Conservation (phyloP, 73 alveolate species). For the Breviolum minutum region DNA sequence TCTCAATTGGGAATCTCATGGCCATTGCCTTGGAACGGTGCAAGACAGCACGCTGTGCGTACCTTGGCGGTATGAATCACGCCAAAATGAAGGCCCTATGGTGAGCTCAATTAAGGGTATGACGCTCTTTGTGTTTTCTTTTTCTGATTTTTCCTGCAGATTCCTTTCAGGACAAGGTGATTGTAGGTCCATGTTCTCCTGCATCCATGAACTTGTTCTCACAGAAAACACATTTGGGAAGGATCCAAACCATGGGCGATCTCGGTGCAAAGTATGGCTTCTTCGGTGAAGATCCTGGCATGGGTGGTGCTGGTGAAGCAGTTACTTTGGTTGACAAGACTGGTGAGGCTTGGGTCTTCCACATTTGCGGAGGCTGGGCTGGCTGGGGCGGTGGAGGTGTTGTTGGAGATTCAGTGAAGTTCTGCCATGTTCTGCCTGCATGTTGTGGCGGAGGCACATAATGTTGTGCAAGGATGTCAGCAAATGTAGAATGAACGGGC, state of each 20-base stretch:
- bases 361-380: slow-evolving; percentile 71
- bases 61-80: neutral
- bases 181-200: neutral
- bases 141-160: too few relatives aligned
- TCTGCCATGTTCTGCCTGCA: neutral
- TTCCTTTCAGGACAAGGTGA: too few relatives aligned
- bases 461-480: neutral
- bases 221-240: neutral
- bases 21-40: slow-evolving; percentile 81
- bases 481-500: neutral
- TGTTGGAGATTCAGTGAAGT: neutral
- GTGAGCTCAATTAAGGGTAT: too few relatives aligned
- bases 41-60: slow-evolving; percentile 79
- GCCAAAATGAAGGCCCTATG: neutral
- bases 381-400: neutral
- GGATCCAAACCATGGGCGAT: slow-evolving; percentile 91
- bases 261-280: slow-evolving; percentile 74
- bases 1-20: slow-evolving; percentile 68
- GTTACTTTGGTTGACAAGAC: slow-evolving; percentile 80
- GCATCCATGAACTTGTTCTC: neutral
- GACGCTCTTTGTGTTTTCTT: too few relatives aligned
- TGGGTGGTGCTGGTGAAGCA: slow-evolving; percentile 93
- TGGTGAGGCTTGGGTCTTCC: slow-evolving; percentile 90
- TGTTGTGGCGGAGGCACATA: neutral
- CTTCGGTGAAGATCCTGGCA: slow-evolving; percentile 93